These are phyloP conservation scores for Medicago truncatula DNA, from an alignment of 306 rosid genomes.

Conservation along the genomic window MtrunA17r5.0-ANR NC_053049.1:37343501-37344000, in stretches of 20 bases:
- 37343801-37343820: background rate
- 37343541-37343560: background rate
- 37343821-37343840: too few species aligned
- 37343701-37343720: too few species aligned
- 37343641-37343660: too few species aligned
- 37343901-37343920: conserved; percentile 23
- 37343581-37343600: background rate
- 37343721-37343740: too few species aligned
- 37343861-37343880: conserved; percentile 1
- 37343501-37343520: background rate
- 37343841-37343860: background rate
- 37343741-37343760: background rate
- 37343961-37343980: conserved; percentile 21
- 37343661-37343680: too few species aligned
- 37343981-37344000: conserved; percentile 11
- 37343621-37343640: too few species aligned
- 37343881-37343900: conserved; percentile 31
- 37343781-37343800: too few species aligned
- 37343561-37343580: background rate
- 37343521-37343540: background rate
- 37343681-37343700: too few species aligned
- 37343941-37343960: conserved; percentile 31
- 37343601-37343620: too few species aligned
- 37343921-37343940: conserved; percentile 22
- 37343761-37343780: background rate